Evolutionary conservation across 208 protist species (phyloP).

Genomic region (Herpetomonas samuelpessoai): DNA sequence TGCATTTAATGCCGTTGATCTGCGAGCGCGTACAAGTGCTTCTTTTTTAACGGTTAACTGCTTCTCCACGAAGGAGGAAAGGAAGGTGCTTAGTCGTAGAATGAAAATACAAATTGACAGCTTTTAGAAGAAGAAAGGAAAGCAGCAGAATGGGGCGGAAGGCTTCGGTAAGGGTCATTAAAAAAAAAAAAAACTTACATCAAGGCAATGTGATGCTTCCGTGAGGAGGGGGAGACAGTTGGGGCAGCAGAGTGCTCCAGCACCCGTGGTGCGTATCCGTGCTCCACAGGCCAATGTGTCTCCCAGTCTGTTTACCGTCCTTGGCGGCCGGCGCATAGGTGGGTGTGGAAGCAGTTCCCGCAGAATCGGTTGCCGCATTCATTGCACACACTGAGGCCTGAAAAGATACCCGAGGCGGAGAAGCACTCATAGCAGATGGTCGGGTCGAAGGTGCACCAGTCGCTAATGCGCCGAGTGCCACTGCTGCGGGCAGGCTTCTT

Average conservation of each 20-base stretch:
- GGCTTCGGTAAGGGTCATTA: not conserved
- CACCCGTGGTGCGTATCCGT: conserved; percentile 17
- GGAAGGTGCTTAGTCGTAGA: no score
- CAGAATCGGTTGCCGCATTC: conserved; percentile 4
- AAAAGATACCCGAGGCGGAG: conserved; percentile 20
- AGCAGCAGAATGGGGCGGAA: not conserved
- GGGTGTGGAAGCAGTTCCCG: not conserved
- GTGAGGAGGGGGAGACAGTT: conserved; percentile 27
- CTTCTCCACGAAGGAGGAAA: no score
- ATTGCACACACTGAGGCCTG: not conserved
- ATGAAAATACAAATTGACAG: not conserved
- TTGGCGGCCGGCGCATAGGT: conserved; percentile 6
- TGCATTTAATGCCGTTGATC: no score
- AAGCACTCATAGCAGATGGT: conserved; percentile 47
- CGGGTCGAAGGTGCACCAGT: conserved; percentile 35
- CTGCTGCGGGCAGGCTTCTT: not conserved
- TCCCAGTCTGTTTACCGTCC: not conserved
- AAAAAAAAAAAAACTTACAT: conserved; percentile 2
- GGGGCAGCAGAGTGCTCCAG: conserved; percentile 33
- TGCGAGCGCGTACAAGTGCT: no score
- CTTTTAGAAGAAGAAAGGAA: conserved; percentile 3
- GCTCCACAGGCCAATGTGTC: conserved; percentile 19
- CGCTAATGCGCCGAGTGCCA: not conserved
- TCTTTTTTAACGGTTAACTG: conserved; percentile 5
- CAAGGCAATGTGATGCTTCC: not conserved